Evolutionary conservation across 768 basidiomycete species (phyloP).

Genomic region (Dioszegia hungarica): DNA sequence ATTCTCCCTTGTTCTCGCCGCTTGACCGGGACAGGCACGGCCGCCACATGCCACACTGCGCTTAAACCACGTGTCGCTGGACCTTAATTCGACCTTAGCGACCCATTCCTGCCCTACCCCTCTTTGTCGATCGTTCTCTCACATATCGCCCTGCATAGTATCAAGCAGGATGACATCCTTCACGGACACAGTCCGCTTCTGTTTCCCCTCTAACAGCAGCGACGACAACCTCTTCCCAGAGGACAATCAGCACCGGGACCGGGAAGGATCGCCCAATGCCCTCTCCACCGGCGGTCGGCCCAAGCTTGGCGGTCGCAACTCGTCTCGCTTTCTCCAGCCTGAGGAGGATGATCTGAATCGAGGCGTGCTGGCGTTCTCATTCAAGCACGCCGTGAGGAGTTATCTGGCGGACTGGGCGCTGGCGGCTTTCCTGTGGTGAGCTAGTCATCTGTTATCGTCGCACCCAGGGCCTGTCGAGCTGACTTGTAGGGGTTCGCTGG

Average conservation of each 20-base stretch:
- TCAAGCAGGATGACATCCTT: constrained; percentile 23
- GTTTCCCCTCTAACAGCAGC: constrained; percentile 27
- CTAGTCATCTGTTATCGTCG: no score
- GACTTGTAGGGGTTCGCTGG: constrained; percentile 31
- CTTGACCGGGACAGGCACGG: no score
- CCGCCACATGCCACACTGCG: no score
- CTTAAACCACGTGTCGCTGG: no score
- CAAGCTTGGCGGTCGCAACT: not conserved
- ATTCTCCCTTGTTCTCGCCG: no score
- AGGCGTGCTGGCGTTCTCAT: constrained; percentile 18
- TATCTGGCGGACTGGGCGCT: constrained; percentile 45
- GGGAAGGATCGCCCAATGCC: no score
- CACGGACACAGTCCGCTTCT: constrained; percentile 33
- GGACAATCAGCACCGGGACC: constrained; percentile 2
- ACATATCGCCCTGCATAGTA: not conserved
- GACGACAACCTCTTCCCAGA: constrained; percentile 11
- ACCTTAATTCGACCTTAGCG: no score
- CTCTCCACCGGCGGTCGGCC: no score
- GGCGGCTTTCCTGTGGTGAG: constrained; percentile 41
- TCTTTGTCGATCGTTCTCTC: no score
- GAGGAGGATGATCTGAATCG: constrained; percentile 12
- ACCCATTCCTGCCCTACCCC: no score
- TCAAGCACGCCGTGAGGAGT: constrained; percentile 26
- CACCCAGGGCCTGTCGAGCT: no score
- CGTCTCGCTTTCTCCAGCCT: constrained; percentile 1